Percentiles rank a stretch among this genome's conserved stretches.
phyloP scores from a whole-genome alignment of 148 eudicot species.

The Camellia lanceoleosa region DNA sequence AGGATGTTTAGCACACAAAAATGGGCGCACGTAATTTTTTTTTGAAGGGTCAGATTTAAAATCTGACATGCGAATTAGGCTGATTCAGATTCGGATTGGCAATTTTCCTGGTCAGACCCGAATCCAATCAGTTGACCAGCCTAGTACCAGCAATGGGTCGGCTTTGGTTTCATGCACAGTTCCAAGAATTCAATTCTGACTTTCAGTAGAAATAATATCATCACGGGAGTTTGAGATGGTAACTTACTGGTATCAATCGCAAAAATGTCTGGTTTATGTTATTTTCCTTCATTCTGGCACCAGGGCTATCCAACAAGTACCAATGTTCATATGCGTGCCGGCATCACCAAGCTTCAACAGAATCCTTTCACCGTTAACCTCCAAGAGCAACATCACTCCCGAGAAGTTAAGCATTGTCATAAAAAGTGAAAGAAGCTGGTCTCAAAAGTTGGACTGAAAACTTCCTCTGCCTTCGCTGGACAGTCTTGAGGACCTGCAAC shows the following conservation, averaged over 20 bases:
- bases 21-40: no score
- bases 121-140: no score
- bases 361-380: constrained; percentile 69
- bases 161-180: no score
- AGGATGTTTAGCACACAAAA: no score
- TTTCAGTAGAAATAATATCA: no score
- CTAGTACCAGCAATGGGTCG: no score
- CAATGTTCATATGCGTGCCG: constrained; percentile 54
- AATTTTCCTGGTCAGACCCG: no score
- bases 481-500: constrained; percentile 70
- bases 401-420: constrained; percentile 58
- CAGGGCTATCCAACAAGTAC: constrained; percentile 62
- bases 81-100: no score
- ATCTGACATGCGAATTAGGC: no score
- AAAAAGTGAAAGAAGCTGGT: constrained; percentile 70
- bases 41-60: no score
- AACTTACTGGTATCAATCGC: not conserved
- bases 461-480: constrained; percentile 56
- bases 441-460: constrained; percentile 37
- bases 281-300: not conserved
- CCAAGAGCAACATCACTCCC: constrained; percentile 48
- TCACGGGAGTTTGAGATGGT: not conserved
- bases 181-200: no score
- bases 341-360: constrained; percentile 70
- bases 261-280: not conserved